Base-by-base conservation (phyloP, 352 stramenopile genomes). In the Achlya hypogyna region DNA sequence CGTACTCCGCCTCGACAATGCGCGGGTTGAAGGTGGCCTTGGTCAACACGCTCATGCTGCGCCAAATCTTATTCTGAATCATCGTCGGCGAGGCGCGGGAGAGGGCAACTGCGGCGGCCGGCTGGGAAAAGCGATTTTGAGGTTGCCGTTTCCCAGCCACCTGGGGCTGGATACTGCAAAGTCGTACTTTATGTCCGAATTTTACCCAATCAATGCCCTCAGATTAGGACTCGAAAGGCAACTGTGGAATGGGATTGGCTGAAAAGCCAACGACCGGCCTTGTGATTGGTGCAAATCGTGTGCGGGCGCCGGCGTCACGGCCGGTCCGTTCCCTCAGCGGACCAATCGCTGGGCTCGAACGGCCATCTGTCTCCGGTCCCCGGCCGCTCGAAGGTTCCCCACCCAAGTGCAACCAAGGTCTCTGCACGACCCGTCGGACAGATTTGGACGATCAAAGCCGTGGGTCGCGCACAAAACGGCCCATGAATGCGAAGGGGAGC, bases 1-100 rank as follows among this genome's bases (percentile, higher is more conserved):
- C 89, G 76, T 97, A 97, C 73, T 96, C 75, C 53, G 85, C 81
- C 62, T 89, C 72, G 58, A 90, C 58, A 58, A 96, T 75, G 66
- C 79, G 76, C 56, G 79, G 79, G 76, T 95, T 96, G 45, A 96
- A 79, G 69, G 64, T 82, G 62, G 91, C 73, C 56, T 78, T 69
- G 16, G 86, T 92, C 51, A 96, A 81, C 65, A 89, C 78, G 47
- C 81, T 79, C 65, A 89, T 88, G 47, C 14, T 42, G 34, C 34
- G 34, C 34, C 6, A 42, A 42, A 42, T 42, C 34, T 42, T 6
- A 14, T 16, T 16, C 34, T 42, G 34, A 14, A 6, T 6, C 34
- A 16, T 6, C 34, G 14, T 42, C n/a, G n/a, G n/a, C n/a, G n/a
- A n/a, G n/a, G n/a, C n/a, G n/a, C n/a, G n/a, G 34, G 6, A 16